Conservation (phyloP, 345 rosid genomes). For the Gossypium rotundifolium region DNA sequence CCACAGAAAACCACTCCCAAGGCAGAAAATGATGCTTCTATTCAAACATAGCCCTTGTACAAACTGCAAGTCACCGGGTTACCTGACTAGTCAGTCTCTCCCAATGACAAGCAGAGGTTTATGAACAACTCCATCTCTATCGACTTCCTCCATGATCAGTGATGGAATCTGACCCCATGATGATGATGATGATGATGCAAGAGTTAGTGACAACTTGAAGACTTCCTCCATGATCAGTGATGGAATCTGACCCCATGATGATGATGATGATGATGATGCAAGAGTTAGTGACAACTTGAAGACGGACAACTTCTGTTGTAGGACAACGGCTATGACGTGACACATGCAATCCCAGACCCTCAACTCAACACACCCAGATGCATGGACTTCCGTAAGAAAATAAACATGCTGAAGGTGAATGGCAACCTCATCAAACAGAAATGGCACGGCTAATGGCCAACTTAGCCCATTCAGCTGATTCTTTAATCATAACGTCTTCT, state of each 20-base stretch:
- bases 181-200: constrained; percentile 46
- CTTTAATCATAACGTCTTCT: constrained; percentile 62
- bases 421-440: constrained; percentile 48
- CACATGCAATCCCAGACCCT: constrained; percentile 38
- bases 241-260: constrained; percentile 23
- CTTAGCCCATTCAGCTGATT: constrained; percentile 71
- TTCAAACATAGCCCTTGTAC: background rate
- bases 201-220: constrained; percentile 36
- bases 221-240: constrained; percentile 15
- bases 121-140: constrained; percentile 4
- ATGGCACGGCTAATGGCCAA: constrained; percentile 69
- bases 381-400: constrained; percentile 36
- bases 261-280: constrained; percentile 45
- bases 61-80: background rate
- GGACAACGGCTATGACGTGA: constrained; percentile 43
- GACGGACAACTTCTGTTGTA: constrained; percentile 28
- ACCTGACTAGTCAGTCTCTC: background rate
- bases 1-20: background rate
- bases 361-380: constrained; percentile 43
- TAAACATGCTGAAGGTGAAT: constrained; percentile 5
- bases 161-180: constrained; percentile 23
- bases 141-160: constrained; percentile 17
- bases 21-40: background rate
- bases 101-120: background rate
- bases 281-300: constrained; percentile 35